These are phyloP conservation scores for Mortierella antarctica DNA, from an alignment of 192 early-diverging fungal genomes.

Conservation along the genomic window DNA sequence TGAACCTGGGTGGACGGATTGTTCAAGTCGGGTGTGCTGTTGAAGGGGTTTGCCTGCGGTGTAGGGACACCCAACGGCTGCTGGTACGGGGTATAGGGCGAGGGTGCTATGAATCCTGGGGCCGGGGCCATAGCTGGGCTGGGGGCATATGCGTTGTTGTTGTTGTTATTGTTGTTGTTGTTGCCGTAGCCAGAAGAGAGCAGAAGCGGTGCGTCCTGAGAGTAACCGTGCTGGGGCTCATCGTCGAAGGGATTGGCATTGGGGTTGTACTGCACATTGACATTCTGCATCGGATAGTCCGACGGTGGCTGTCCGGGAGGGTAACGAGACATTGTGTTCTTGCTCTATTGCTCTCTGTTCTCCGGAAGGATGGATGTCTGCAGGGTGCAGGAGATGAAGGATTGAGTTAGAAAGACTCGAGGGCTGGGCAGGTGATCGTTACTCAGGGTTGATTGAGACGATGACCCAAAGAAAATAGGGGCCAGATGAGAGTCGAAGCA, in stretches of 20 bases:
- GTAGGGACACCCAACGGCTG: slow-evolving; percentile 35
- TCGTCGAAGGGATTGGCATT: slow-evolving; percentile 53
- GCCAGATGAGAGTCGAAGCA: no score
- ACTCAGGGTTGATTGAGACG: no score
- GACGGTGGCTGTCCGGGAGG: slow-evolving; percentile 38
- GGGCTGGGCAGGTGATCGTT: no score
- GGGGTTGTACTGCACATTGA: slow-evolving; percentile 47
- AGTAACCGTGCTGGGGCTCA: slow-evolving; percentile 32
- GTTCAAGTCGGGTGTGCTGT: slow-evolving; percentile 23
- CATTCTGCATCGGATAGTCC: slow-evolving; percentile 55
- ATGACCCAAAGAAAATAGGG: no score
- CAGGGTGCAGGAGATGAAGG: neutral
- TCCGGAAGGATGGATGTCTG: neutral
- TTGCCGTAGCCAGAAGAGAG: slow-evolving; percentile 47
- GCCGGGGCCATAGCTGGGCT: slow-evolving; percentile 31
- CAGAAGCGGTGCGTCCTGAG: slow-evolving; percentile 44
- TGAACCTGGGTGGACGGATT: slow-evolving; percentile 31
- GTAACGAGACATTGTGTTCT: slow-evolving; percentile 37
- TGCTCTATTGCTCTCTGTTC: slow-evolving; percentile 6
- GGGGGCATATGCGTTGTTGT: slow-evolving; percentile 26
- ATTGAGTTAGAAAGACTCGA: neutral
- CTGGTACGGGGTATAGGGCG: slow-evolving; percentile 53
- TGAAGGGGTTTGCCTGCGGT: slow-evolving; percentile 35
- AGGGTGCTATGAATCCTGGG: slow-evolving; percentile 33
- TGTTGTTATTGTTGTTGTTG: slow-evolving; percentile 14